These are phyloP conservation scores for Forsythia suspensa DNA, from an alignment of 257 asterid genomes.

Conservation along the genomic window DNA sequence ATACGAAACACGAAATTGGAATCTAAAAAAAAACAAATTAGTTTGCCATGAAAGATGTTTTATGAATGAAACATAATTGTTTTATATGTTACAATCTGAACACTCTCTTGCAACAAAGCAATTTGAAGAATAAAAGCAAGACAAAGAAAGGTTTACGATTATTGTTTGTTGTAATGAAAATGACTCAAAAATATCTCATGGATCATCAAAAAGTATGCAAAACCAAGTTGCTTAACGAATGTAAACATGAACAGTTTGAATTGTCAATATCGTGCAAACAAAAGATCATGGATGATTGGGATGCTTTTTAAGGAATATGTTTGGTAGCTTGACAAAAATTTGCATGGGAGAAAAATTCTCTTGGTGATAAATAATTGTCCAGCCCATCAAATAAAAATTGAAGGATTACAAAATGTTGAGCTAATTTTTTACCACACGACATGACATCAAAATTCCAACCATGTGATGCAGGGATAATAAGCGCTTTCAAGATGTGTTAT, in stretches of 20 bases:
- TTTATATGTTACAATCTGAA: neutral
- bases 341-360: neutral
- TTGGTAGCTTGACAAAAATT: conserved; percentile 4
- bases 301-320: conserved; percentile 6
- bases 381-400: too few species aligned
- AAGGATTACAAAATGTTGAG: too few species aligned
- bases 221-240: neutral
- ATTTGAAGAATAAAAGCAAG: conserved; percentile 18
- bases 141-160: conserved; percentile 12
- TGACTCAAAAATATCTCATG: neutral
- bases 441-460: too few species aligned
- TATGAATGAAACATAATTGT: conserved; percentile 12
- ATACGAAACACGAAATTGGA: neutral
- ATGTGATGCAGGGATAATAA: too few species aligned
- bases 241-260: neutral
- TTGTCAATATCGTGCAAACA: conserved; percentile 18
- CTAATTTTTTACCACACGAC: too few species aligned
- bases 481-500: too few species aligned
- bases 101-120: conserved; percentile 2
- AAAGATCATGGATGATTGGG: conserved; percentile 8
- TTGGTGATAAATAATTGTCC: neutral
- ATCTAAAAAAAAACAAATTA: too few species aligned
- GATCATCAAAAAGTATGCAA: conserved; percentile 18
- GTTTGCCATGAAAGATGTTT: neutral
- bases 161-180: conserved; percentile 24